Evolutionary conservation across 306 rosid species (phyloP), one percentile per base, ranked within the genome.

Genomic region (Lathyrus oleraceus): DNA sequence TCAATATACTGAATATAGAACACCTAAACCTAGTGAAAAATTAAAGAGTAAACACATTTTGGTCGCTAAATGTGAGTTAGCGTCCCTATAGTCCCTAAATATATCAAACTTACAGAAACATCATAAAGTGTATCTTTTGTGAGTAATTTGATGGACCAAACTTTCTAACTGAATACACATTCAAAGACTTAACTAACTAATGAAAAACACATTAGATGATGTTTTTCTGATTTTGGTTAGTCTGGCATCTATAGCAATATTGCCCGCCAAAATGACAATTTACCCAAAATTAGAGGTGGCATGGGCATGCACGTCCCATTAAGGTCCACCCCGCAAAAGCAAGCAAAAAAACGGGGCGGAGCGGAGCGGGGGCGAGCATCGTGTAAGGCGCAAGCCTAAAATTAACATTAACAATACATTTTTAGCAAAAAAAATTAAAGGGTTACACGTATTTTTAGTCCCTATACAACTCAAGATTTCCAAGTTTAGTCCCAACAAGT

Each of bases 1-100:
- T 75, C 60, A 79, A 76, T 52, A 51, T 57, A 69, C 44, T 35
- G 62, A 74, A 56, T 28, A 42, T 11, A 52, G 60, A 51, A 78
- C 4, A 16, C 39, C 65, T 51, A 36, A 57, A 65, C 21, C 73
- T 69, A 54, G 42, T 39, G 2, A 73, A 27, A 73, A 48, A 35
- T 13, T 28, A 4, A 12, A 56, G 39, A 27, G 62, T 25, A 13
- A 25, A 13, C 19, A 13, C n/a, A 53, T 21, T 53, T 11, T 2
- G 8, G 62, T 25, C 4, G 17, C 36, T 56, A 56, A 25, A 56
- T 13, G 32, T 13, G 61, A 56, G 61, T 56, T 4, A 6, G 5
- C n/a, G 17, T 5, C 38, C 14, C 62, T 25, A 25, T 27, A 25
- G 6, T 56, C 17, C 16, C 35, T 23, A 0, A 2, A 56, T 56